Percentiles rank a stretch among this genome's conserved stretches.
These are phyloP conservation scores for Botrytis galanthina DNA, from an alignment of 2,329 filamentous ascomycete species.

Conservation along the genomic window DNA sequence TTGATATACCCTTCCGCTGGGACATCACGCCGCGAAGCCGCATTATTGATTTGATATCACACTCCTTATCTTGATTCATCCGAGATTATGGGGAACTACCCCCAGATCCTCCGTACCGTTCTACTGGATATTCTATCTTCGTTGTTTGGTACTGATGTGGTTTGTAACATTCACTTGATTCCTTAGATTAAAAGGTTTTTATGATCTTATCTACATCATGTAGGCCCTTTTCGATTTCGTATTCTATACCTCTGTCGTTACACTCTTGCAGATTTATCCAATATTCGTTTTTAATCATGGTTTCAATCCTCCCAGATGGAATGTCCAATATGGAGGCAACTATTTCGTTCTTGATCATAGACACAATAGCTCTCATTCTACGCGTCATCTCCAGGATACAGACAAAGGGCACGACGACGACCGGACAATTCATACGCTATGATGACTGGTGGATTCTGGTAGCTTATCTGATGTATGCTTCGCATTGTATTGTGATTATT, in stretches of 20 bases:
- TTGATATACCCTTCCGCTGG: constrained; percentile 2
- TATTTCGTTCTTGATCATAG: constrained; percentile 8
- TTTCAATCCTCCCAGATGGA: constrained; percentile 2
- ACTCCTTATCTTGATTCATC: not conserved
- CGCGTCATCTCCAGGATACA: constrained; percentile 14
- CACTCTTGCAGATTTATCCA: not conserved
- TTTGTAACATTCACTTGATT: constrained; percentile 8
- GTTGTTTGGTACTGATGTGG: not conserved
- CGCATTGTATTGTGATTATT: constrained; percentile 11
- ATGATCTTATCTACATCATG: not conserved
- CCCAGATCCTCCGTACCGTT: not conserved
- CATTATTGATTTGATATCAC: not conserved
- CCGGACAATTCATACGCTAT: not conserved
- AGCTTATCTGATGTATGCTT: constrained; percentile 15
- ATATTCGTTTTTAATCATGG: not conserved
- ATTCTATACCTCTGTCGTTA: not conserved
- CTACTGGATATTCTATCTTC: not conserved
- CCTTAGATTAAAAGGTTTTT: not conserved
- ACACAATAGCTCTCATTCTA: constrained; percentile 5
- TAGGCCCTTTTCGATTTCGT: not conserved
- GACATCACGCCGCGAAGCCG: not conserved
- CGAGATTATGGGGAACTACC: not conserved
- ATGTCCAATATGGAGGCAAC: not conserved
- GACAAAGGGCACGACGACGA: not conserved
- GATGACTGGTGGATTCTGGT: constrained; percentile 16